Evolutionary conservation across 2,329 filamentous ascomycete species (phyloP), one percentile per base, ranked within the genome.

Genomic region (Tympanopsis confertula): DNA sequence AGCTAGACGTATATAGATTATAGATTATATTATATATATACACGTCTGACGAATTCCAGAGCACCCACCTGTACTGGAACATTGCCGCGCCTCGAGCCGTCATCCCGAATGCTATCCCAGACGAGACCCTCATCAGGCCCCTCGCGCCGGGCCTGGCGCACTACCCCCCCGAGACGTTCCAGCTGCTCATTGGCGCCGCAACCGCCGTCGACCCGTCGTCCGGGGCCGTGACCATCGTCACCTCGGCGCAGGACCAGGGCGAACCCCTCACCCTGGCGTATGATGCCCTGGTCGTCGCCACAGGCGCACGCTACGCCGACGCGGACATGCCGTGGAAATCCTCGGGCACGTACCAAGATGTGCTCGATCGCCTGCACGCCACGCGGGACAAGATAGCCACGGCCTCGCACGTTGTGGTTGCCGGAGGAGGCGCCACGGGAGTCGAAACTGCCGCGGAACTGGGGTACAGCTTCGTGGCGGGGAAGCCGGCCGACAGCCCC

Each of bases 21-120:
- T 10, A 28, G 36, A 36, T 7, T 13, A 32, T 28, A 2, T 32
- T 20, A 14, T 1, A 22, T 15, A 3, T 12, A 14, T 19, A 39
- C 14, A 20, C 32, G 35, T 15, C 2, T 12, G 20, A 35, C 20
- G 30, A 26, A 7, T 10, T 26, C 22, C 55, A 74, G 66, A 74
- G 65, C 45, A 66, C 59, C 43, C 69, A 76, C 46, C 69, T 76
- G 45, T 76, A 65, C 58, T 74, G 70, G 71, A 74, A 74, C 53
- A 39, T 74, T 4, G 71, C 69, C 19, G 63, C 71, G 1, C 64
- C 73, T 32, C 68, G 72, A 35, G 69, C 67, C 52, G 63, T 76
- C 43, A 54, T 75, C 35, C 69, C 71, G 3, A 65, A 60, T 26
- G 43, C 59, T 36, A 44, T 74, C 48, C 59, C 58, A 26, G 66